These are phyloP conservation scores for Tephrocybe sp. DNA, from an alignment of 768 basidiomycete genomes.

Conservation along the genomic window DNA sequence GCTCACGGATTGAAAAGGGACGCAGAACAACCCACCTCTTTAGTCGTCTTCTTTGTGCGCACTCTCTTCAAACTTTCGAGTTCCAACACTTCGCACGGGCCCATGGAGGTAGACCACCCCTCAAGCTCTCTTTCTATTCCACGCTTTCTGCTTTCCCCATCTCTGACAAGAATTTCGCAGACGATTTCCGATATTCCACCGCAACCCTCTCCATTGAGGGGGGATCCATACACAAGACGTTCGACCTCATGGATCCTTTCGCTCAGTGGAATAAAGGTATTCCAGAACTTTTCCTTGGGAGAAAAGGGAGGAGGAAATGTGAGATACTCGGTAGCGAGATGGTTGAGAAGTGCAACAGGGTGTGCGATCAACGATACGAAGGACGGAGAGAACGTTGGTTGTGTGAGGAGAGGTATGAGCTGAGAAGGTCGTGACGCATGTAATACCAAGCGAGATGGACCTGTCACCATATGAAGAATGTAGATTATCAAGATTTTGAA, in stretches of 20 bases:
- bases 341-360: constrained; percentile 63
- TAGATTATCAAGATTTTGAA: background rate
- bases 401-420: constrained; percentile 53
- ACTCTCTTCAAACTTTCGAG: constrained; percentile 52
- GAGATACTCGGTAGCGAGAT: constrained; percentile 70
- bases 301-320: constrained; percentile 66
- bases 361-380: constrained; percentile 66
- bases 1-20: constrained; percentile 1
- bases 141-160: constrained; percentile 44
- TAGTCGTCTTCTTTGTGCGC: constrained; percentile 35
- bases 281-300: constrained; percentile 74
- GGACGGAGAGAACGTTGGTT: constrained; percentile 62
- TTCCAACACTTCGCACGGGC: constrained; percentile 46
- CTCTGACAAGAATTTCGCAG: constrained; percentile 58
- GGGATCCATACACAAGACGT: constrained; percentile 54
- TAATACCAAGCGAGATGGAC: constrained; percentile 55
- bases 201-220: constrained; percentile 42
- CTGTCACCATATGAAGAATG: constrained; percentile 24
- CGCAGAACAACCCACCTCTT: constrained; percentile 26
- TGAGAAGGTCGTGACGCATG: constrained; percentile 51
- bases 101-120: constrained; percentile 48
- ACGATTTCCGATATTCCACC: constrained; percentile 49
- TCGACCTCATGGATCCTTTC: constrained; percentile 60
- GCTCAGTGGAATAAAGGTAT: constrained; percentile 67
- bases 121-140: constrained; percentile 60